Conservation (phyloP, 352 stramenopile species). For the Phytophthora uliginosa region DNA sequence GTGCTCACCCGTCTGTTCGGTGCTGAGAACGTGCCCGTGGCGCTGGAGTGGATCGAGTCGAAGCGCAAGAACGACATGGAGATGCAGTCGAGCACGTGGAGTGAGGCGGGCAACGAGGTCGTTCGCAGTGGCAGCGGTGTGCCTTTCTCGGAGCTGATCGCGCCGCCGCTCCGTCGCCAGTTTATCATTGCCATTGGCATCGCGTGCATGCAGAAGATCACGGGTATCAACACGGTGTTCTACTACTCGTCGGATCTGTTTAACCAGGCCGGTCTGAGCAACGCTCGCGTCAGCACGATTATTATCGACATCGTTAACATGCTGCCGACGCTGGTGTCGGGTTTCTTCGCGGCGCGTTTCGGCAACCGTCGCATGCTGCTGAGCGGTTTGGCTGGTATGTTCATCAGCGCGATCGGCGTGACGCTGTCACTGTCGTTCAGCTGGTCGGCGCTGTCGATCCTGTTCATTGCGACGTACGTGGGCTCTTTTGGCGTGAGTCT, state of each 20-base stretch:
- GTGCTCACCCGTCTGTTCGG: slow-evolving; percentile 49
- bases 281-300: slow-evolving; percentile 43
- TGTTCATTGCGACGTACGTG: slow-evolving; percentile 49
- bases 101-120: slow-evolving; percentile 37
- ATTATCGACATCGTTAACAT: slow-evolving; percentile 55
- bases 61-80: slow-evolving; percentile 46
- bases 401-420: slow-evolving; percentile 46
- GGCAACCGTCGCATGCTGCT: slow-evolving; percentile 51
- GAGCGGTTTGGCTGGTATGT: slow-evolving; percentile 42
- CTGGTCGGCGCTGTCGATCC: slow-evolving; percentile 43
- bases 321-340: slow-evolving; percentile 42
- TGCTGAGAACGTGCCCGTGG: slow-evolving; percentile 44
- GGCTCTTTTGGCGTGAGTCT: slow-evolving; percentile 43
- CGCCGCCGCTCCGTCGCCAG: slow-evolving; percentile 35
- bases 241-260: slow-evolving; percentile 68
- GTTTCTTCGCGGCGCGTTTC: slow-evolving; percentile 40
- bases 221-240: slow-evolving; percentile 66
- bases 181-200: slow-evolving; percentile 53
- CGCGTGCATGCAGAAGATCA: slow-evolving; percentile 55
- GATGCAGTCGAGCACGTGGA: slow-evolving; percentile 40
- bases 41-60: slow-evolving; percentile 50
- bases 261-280: slow-evolving; percentile 38
- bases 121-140: slow-evolving; percentile 43
- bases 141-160: slow-evolving; percentile 38
- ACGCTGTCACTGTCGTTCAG: slow-evolving; percentile 43